Percentiles rank a stretch among this genome's conserved stretches.
Evolutionary conservation across 106 monocot species (phyloP).

Genomic region (Allium cepa): DNA sequence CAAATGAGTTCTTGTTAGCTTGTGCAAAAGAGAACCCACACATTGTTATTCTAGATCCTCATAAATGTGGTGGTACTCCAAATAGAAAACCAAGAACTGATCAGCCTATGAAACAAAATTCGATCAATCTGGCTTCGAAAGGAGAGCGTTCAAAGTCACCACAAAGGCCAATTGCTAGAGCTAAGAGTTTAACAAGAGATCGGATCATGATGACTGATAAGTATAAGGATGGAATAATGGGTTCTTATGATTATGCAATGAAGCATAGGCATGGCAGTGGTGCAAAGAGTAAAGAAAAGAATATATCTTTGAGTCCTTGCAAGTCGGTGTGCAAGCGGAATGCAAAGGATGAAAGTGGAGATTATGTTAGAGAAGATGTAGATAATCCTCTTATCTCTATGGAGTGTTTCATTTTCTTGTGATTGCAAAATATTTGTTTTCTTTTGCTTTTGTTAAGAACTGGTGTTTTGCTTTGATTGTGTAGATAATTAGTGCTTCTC

Average conservation of each 20-base stretch:
- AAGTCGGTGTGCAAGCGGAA: neutral
- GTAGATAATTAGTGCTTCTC: neutral
- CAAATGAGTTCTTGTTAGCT: slow-evolving; percentile 7
- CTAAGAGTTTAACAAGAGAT: slow-evolving; percentile 20
- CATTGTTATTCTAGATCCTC: slow-evolving; percentile 21
- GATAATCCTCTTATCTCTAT: slow-evolving; percentile 29
- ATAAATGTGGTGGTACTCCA: neutral
- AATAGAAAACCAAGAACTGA: neutral
- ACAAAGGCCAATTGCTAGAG: slow-evolving; percentile 4
- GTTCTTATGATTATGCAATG: neutral
- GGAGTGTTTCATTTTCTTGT: slow-evolving; percentile 54
- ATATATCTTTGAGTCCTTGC: neutral
- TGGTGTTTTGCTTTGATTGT: neutral
- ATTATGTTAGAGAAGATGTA: slow-evolving; percentile 18
- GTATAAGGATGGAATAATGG: neutral
- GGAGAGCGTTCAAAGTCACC: slow-evolving; percentile 19
- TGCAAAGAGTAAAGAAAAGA: neutral
- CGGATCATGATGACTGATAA: neutral
- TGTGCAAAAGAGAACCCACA: slow-evolving; percentile 3
- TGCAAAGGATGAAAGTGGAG: neutral
- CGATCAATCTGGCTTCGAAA: neutral
- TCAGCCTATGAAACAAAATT: neutral
- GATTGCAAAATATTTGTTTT: slow-evolving; percentile 3
- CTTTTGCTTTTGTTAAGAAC: neutral
- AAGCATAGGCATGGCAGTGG: neutral